phyloP scores from a whole-genome alignment of 2,329 filamentous ascomycete genomes.

The Beauveria brongniartii region DNA sequence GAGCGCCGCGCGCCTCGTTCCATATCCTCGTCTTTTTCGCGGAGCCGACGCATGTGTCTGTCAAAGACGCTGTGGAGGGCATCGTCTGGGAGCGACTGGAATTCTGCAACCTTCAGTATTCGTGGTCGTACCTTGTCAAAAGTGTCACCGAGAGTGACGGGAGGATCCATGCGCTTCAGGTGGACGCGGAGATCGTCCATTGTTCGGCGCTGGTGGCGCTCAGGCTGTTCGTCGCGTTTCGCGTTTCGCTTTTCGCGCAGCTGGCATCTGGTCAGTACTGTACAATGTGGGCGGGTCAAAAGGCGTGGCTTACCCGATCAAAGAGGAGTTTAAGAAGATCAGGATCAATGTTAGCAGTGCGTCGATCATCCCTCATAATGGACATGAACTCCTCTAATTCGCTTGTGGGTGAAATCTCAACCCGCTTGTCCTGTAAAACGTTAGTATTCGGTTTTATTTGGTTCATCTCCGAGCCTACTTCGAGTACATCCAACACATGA shows the following conservation, averaged over 20 bases:
- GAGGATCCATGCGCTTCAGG: slow-evolving; percentile 86
- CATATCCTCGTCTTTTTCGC: slow-evolving; percentile 78
- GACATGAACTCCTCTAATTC: slow-evolving; percentile 80
- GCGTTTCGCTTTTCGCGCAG: slow-evolving; percentile 80
- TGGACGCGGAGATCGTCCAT: slow-evolving; percentile 76
- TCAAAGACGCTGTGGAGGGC: slow-evolving; percentile 78
- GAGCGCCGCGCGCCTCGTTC: slow-evolving; percentile 56
- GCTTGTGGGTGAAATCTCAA: slow-evolving; percentile 81
- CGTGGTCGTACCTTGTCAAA: slow-evolving; percentile 83
- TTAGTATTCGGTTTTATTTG: slow-evolving; percentile 26
- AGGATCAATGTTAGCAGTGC: slow-evolving; percentile 78
- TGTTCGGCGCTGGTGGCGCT: slow-evolving; percentile 77
- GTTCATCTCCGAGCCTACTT: slow-evolving; percentile 49
- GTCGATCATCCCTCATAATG: slow-evolving; percentile 76
- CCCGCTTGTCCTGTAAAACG: slow-evolving; percentile 66
- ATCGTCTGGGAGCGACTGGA: slow-evolving; percentile 77
- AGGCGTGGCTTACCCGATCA: slow-evolving; percentile 54
- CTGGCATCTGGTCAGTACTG: slow-evolving; percentile 27
- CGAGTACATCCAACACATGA: slow-evolving; percentile 78
- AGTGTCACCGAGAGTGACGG: slow-evolving; percentile 67
- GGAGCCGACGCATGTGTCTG: slow-evolving; percentile 82
- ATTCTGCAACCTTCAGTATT: slow-evolving; percentile 76
- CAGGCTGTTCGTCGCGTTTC: slow-evolving; percentile 72
- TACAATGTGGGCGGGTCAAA: not conserved
- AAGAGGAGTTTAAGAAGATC: slow-evolving; percentile 77